Percentiles rank a stretch among this genome's conserved stretches.
Evolutionary conservation across 2,329 filamentous ascomycete genomes (phyloP).

Genomic region (Fusarium duplospermum): DNA sequence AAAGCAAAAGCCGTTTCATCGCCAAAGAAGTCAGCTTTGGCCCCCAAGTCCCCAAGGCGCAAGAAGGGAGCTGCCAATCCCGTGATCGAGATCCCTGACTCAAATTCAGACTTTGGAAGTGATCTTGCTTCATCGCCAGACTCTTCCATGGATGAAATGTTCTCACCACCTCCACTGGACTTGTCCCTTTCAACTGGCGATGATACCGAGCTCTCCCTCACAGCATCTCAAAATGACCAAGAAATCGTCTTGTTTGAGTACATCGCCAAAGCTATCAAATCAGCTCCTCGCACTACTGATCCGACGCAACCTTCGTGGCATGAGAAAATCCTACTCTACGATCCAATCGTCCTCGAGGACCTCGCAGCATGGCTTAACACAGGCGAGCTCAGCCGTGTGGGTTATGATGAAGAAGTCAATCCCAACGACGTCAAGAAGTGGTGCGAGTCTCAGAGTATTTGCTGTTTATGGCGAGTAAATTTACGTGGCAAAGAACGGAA

Average conservation of each 20-base stretch:
- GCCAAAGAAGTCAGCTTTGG: constrained; percentile 15
- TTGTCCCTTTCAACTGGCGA: constrained; percentile 58
- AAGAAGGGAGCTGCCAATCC: constrained; percentile 25
- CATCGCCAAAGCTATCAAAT: constrained; percentile 67
- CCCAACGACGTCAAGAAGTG: constrained; percentile 81
- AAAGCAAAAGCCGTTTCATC: constrained; percentile 15
- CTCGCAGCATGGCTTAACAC: constrained; percentile 85
- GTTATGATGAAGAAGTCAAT: constrained; percentile 73
- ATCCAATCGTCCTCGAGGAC: constrained; percentile 90
- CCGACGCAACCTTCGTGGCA: constrained; percentile 76
- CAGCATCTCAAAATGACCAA: constrained; percentile 52
- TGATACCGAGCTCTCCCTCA: constrained; percentile 58
- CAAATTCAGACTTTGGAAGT: constrained; percentile 55
- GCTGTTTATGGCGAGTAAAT: constrained; percentile 79
- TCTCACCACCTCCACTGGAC: constrained; percentile 57
- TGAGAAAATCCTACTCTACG: constrained; percentile 94
- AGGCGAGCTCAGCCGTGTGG: constrained; percentile 71
- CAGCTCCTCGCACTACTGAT: constrained; percentile 62
- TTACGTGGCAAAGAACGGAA: constrained; percentile 65
- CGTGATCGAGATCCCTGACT: constrained; percentile 64
- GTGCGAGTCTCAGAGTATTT: constrained; percentile 89
- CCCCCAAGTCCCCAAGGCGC: constrained; percentile 27
- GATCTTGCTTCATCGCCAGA: constrained; percentile 46
- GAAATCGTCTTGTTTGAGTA: constrained; percentile 60
- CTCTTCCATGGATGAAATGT: constrained; percentile 53